A percentile compares a stretch with the other conserved stretches of the same genome.
phyloP scores from a whole-genome alignment of 129 eudicot genomes.

The Calendula officinalis region DNA sequence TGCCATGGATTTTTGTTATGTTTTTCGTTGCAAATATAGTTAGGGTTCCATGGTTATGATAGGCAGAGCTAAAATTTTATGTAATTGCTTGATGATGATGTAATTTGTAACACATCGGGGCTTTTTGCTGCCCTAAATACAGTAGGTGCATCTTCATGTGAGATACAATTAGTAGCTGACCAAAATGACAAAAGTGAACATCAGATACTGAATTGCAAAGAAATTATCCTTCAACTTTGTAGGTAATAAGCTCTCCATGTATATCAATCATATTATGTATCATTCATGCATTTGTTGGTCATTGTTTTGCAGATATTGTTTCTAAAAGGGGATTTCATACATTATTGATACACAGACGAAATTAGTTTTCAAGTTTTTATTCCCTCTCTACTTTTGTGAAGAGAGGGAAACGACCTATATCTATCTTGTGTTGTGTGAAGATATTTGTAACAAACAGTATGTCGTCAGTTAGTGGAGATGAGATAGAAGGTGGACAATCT shows the following conservation, averaged over 20 bases:
- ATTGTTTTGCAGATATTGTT: conserved; percentile 12
- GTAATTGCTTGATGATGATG: too few relatives aligned
- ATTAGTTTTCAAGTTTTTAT: conserved; percentile 7
- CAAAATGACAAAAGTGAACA: conserved; percentile 1
- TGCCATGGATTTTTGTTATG: too few relatives aligned
- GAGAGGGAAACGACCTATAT: conserved; percentile 32
- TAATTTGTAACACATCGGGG: too few relatives aligned
- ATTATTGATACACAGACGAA: background rate
- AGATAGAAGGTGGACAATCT: conserved; percentile 35
- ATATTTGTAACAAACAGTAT: conserved; percentile 29
- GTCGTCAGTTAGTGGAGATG: conserved; percentile 55
- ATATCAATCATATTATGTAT: background rate
- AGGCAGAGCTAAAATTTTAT: background rate
- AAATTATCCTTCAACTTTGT: conserved; percentile 9
- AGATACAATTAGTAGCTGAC: background rate
- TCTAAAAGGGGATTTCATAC: conserved; percentile 11
- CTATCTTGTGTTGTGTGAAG: conserved; percentile 13
- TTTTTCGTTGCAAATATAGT: too few relatives aligned
- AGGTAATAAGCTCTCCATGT: background rate
- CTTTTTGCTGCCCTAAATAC: background rate
- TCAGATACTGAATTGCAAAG: conserved; percentile 12
- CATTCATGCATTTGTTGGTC: background rate
- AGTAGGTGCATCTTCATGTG: conserved; percentile 4
- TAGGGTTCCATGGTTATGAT: background rate
- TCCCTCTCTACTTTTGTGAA: conserved; percentile 31